Evolutionary conservation across 306 rosid genomes (phyloP).

Genomic region (Lupinus albus): DNA sequence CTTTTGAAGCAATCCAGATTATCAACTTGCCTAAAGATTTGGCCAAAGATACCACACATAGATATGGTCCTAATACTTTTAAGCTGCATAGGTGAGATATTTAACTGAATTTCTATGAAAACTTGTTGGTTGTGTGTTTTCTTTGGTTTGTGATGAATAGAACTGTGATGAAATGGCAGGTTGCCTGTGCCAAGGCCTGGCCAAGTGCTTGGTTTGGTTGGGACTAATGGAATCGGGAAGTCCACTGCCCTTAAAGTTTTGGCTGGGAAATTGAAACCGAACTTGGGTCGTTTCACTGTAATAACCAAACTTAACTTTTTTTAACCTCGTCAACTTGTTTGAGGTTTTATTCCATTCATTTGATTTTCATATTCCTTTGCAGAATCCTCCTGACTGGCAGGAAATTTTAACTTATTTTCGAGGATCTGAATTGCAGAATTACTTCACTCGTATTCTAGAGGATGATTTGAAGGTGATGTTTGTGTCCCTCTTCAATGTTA

Average conservation of each 20-base stretch:
- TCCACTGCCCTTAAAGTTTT: conserved; percentile 97
- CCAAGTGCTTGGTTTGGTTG: conserved; percentile 96
- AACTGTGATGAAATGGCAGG: conserved; percentile 54
- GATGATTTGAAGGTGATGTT: conserved; percentile 83
- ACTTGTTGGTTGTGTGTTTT: conserved; percentile 8
- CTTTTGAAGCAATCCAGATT: conserved; percentile 94
- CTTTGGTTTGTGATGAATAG: conserved; percentile 26
- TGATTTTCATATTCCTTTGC: conserved; percentile 37
- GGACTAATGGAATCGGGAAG: conserved; percentile 96
- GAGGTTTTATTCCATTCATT: conserved; percentile 26
- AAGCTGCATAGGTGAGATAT: conserved; percentile 80
- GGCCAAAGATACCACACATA: conserved; percentile 90
- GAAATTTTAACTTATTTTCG: conserved; percentile 89
- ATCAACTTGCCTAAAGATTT: conserved; percentile 92
- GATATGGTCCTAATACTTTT: conserved; percentile 94
- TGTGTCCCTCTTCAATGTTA: not conserved
- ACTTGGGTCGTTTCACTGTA: conserved; percentile 92
- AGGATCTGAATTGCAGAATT: conserved; percentile 96
- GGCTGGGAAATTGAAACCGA: conserved; percentile 94
- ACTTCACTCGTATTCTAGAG: conserved; percentile 89
- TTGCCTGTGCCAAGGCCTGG: conserved; percentile 97
- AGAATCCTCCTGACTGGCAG: conserved; percentile 99
- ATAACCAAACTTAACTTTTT: conserved; percentile 28
- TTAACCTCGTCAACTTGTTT: not conserved
- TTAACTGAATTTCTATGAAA: not conserved